Percentiles rank a stretch among this genome's conserved stretches.
Conservation (phyloP, 441 rosid species). For the Adansonia rubrostipa region DNA sequence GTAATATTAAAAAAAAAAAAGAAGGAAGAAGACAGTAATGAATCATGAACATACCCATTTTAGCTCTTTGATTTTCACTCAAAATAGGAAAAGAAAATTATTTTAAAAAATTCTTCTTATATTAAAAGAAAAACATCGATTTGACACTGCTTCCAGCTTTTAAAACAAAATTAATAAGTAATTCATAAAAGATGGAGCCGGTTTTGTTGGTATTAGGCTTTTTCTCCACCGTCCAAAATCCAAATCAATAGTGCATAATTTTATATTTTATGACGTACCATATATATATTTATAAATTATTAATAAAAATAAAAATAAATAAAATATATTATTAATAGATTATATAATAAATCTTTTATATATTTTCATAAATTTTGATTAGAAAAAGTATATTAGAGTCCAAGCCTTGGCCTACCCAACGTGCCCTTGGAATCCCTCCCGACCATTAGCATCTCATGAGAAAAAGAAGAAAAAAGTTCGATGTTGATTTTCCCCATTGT, state of each 20-base stretch:
- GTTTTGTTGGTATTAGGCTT: neutral
- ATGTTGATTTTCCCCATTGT: slow-evolving; percentile 24
- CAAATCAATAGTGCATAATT: neutral
- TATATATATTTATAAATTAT: neutral
- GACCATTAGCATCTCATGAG: slow-evolving; percentile 33
- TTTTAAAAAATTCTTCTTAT: too few relatives aligned
- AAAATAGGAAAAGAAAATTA: neutral
- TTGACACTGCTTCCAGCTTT: neutral
- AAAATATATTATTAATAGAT: too few relatives aligned
- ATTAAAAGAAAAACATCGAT: neutral
- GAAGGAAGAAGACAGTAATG: neutral
- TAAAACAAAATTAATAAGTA: neutral
- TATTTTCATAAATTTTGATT: slow-evolving; percentile 17
- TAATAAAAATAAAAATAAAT: too few relatives aligned
- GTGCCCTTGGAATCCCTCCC: slow-evolving; percentile 31
- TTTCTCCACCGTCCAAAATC: slow-evolving; percentile 21
- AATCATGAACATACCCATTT: neutral
- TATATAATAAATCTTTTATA: too few relatives aligned
- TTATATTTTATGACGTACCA: neutral
- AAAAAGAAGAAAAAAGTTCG: slow-evolving; percentile 17
- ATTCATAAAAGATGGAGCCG: neutral
- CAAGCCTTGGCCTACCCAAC: neutral
- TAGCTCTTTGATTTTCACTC: neutral
- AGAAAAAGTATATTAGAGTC: neutral
- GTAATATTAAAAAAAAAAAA: neutral